Evolutionary conservation across 2,329 filamentous ascomycete species (phyloP), one percentile per base, ranked within the genome.

Genomic region (Ascochyta fabae): DNA sequence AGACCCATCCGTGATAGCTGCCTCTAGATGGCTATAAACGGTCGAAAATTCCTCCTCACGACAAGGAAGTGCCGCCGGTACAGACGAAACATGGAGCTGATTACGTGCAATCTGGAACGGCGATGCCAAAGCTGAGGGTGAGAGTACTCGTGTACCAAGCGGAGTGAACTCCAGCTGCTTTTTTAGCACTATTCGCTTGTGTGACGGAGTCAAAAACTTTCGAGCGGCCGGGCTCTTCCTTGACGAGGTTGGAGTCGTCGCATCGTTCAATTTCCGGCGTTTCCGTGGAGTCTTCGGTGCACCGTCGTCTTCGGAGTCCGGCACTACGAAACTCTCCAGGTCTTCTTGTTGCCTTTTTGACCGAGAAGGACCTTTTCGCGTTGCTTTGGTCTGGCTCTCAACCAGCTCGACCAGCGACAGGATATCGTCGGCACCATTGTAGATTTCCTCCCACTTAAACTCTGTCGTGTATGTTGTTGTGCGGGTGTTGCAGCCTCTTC

Each of bases 81-180:
- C 93, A 0, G 95, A 91, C 0, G 96, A 95, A 26, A 99, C 95
- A 72, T 99, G 95, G 1, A 99, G 84, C 40, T 91, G 88, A 26
- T 88, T 92, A 19, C 96, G 87, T 43, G 95, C 96, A 57, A 96
- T 84, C 66, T 96, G 92, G 70, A 97, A 98, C 0, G 95, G 95
- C 0, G 95, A 96, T 2, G 88, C 86, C 39, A 92, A 85, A 52
- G 90, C 83, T 62, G 90, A 86, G 4, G 91, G 89, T 1, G 91
- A 91, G 3, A 99, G 83, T 19, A 90, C 84, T 35, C 95, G 88
- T 13, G 92, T 97, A 6, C 92, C 92, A n/a, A 99, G 80, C 0
- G 95, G 95, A 0, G 95, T 99, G 69, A 98, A 98, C 70, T 97
- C 93, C 33, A 99, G 84, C 5, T 91, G 89, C 69, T 93, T 96